These are phyloP conservation scores for Naganishia vaughanmartiniae DNA, from an alignment of 768 basidiomycete species.

Conservation along the genomic window DNA sequence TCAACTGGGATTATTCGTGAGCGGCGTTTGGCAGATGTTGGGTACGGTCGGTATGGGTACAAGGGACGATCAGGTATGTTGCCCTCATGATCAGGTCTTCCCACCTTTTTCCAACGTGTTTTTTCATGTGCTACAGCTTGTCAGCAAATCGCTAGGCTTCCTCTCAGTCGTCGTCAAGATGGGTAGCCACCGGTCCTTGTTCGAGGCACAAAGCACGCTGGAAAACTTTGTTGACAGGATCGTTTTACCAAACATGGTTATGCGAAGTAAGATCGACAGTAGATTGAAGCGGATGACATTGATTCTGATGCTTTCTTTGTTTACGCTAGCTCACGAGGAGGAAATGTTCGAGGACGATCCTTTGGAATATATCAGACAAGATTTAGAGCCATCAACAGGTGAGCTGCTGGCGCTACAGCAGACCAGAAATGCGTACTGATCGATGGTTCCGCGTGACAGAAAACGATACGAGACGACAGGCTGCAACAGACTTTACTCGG, in stretches of 20 bases:
- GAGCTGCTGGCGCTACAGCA: constrained; percentile 35
- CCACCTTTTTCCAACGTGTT: constrained; percentile 29
- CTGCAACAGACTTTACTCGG: constrained; percentile 92
- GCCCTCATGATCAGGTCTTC: background rate
- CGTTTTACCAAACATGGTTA: constrained; percentile 84
- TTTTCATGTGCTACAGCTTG: constrained; percentile 56
- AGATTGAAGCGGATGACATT: background rate
- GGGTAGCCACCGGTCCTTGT: constrained; percentile 74
- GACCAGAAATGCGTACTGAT: background rate
- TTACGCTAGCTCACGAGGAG: constrained; percentile 67
- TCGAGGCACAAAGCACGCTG: constrained; percentile 73
- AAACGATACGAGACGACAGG: constrained; percentile 79
- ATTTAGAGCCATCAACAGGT: constrained; percentile 66
- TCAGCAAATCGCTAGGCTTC: constrained; percentile 85
- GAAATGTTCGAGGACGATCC: constrained; percentile 98
- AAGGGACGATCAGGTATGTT: constrained; percentile 69
- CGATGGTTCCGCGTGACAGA: constrained; percentile 55
- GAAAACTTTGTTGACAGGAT: constrained; percentile 81
- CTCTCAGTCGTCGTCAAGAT: constrained; percentile 88
- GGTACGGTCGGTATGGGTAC: constrained; percentile 63
- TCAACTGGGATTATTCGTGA: constrained; percentile 62
- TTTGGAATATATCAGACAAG: constrained; percentile 85
- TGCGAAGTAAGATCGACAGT: constrained; percentile 58
- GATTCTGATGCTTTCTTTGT: background rate
- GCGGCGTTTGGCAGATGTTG: constrained; percentile 84